These are phyloP conservation scores for Moringa oleifera DNA, from an alignment of 345 rosid genomes.

Conservation along the genomic window DNA sequence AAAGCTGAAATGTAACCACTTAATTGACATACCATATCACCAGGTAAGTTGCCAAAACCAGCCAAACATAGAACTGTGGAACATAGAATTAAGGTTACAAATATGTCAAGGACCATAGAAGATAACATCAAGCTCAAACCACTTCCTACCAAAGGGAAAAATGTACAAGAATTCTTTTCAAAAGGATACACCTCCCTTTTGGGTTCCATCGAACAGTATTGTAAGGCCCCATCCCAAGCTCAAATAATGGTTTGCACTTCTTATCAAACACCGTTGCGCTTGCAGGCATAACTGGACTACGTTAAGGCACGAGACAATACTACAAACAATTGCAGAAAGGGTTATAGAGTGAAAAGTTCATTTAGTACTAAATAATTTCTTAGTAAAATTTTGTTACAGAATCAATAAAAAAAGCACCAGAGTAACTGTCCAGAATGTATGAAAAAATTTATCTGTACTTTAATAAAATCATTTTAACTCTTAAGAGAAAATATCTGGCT, in stretches of 20 bases:
- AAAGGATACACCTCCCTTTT: slow-evolving; percentile 79
- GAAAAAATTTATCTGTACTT: neutral
- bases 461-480: too few relatives aligned
- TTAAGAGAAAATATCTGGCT: neutral
- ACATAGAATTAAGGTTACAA: slow-evolving; percentile 35
- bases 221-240: too few relatives aligned
- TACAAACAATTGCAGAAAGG: neutral
- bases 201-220: too few relatives aligned
- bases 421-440: neutral
- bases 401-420: neutral
- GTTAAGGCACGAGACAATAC: too few relatives aligned
- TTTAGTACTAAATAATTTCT: neutral
- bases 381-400: neutral
- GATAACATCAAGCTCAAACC: slow-evolving; percentile 5
- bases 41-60: slow-evolving; percentile 97
- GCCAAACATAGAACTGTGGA: slow-evolving; percentile 76
- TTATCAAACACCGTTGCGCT: too few relatives aligned
- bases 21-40: slow-evolving; percentile 68
- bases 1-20: neutral
- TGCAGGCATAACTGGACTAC: too few relatives aligned
- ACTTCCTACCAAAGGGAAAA: slow-evolving; percentile 7
- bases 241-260: too few relatives aligned
- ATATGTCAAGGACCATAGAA: neutral
- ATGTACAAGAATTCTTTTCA: neutral
- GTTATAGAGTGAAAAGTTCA: neutral